A percentile compares a stretch with the other conserved stretches of the same genome.
Conservation (phyloP, 768 basidiomycete species). For the Hypholoma sublateritium region DNA sequence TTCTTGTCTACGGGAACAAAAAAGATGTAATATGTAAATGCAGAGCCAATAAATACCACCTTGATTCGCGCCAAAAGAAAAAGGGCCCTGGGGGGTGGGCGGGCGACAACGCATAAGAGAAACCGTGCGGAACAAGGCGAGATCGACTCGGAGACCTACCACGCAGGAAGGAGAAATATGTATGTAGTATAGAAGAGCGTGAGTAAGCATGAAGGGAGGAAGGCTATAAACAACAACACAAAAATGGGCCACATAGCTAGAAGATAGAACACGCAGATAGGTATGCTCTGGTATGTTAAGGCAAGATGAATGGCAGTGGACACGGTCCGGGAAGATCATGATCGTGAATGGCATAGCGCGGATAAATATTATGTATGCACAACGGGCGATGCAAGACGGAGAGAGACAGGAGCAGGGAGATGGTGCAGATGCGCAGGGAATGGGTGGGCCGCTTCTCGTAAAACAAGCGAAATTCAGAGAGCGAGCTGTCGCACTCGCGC, state of each 20-base stretch:
- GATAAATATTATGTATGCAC: background rate
- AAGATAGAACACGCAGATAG: background rate
- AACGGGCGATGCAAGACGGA: background rate
- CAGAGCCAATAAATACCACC: background rate
- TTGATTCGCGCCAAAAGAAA: background rate
- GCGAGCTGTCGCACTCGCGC: background rate
- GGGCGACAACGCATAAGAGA: background rate
- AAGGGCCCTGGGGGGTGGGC: background rate
- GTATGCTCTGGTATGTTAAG: background rate
- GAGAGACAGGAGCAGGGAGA: background rate
- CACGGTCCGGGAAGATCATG: background rate
- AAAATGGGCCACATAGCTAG: background rate
- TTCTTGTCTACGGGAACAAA: background rate
- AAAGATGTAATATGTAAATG: background rate
- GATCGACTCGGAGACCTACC: background rate
- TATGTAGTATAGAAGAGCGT: background rate
- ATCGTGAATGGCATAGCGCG: conserved; percentile 3
- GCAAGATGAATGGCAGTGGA: background rate
- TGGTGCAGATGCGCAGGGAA: background rate
- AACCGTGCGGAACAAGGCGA: background rate
- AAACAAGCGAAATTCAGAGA: background rate
- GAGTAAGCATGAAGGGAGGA: background rate
- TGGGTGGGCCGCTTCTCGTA: background rate
- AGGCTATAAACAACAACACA: conserved; percentile 7
- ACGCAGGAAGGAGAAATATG: background rate